Conservation (phyloP, 164 flowering plant genomes). For the Piper longum region DNA sequence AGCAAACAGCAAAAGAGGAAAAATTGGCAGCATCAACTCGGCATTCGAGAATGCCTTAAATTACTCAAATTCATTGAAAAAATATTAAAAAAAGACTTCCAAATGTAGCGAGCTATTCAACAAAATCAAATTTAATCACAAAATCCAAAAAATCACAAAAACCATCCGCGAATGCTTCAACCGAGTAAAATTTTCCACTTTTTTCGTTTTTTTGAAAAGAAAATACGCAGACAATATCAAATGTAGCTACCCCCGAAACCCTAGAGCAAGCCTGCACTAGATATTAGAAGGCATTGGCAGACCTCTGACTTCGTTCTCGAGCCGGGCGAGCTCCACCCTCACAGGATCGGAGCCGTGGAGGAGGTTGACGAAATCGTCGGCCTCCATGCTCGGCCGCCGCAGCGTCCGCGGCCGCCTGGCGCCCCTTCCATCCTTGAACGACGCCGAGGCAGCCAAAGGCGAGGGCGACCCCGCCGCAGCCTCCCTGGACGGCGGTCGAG, state of each 20-base stretch:
- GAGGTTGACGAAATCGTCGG: constrained; percentile 36
- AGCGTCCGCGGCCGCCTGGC: neutral
- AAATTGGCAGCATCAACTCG: too few species aligned
- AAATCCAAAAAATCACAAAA: too few species aligned
- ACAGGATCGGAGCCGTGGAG: constrained; percentile 65
- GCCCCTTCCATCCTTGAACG: neutral
- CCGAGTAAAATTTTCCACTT: too few species aligned
- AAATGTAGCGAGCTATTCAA: too few species aligned
- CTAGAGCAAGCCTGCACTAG: neutral
- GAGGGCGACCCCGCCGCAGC: neutral
- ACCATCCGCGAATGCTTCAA: constrained; percentile 4
- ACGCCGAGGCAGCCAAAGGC: neutral
- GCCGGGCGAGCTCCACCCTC: constrained; percentile 53
- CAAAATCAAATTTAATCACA: too few species aligned
- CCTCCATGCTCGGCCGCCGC: constrained; percentile 9
- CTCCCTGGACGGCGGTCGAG: neutral
- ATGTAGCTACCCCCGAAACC: constrained; percentile 3
- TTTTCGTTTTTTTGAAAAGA: too few species aligned
- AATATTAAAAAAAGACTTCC: too few species aligned
- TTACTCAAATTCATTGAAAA: too few species aligned
- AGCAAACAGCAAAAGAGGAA: too few species aligned
- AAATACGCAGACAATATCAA: too few species aligned
- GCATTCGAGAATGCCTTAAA: too few species aligned
- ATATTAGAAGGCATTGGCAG: constrained; percentile 2
- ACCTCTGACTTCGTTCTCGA: constrained; percentile 60